Evolutionary conservation across 1,284 basidiomycete genomes (phyloP), one percentile per base, ranked within the genome.

Genomic region (Cryptococcus sp.): DNA sequence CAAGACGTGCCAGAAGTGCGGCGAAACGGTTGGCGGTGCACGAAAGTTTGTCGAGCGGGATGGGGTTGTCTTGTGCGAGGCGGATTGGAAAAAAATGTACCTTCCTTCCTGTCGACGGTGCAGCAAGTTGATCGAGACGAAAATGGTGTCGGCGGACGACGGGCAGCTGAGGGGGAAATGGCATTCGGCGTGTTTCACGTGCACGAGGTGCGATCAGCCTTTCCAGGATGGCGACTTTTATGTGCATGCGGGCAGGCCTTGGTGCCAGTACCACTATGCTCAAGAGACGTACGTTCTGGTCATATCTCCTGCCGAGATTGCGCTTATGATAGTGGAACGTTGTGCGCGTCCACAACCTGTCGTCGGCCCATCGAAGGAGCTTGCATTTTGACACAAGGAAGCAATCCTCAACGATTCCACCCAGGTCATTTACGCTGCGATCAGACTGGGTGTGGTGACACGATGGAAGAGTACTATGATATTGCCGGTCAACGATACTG

Each of bases 61-160:
- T 45, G 82, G 77, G 14, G 80, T 85, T 23, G 75, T 81, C 31
- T 73, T 93, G 54, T 93, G 89, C 69, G 90, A 90, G 65, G 74
- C 72, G 58, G 91, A 89, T 69, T 93, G 89, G 89, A 92, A 92
- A 77, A 83, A 86, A 63, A 85, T 92, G 82, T 93, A 93, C 75
- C 71, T 93, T 57, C 89, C 89, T 48, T 89, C 60, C 0, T 92
- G 89, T 66, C 85, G 89, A 32, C 78, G 87, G 45, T 92, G 89
- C 72, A 81, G 80, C 60, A 65, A 83, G 26, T 82, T 86, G 0
- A 93, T 93, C 45, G 90, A 93, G 75, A 89, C 83, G 58, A 84
- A 85, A 57, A 89, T 89, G 18, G 86, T 93, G n/a, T 89, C 85
- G 31, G 87, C 85, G 10, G 82, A 85, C 7, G 90, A 93, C 64